Base-by-base conservation (phyloP, 805 yeast genomes). In the Starmerella scarabaei region DNA sequence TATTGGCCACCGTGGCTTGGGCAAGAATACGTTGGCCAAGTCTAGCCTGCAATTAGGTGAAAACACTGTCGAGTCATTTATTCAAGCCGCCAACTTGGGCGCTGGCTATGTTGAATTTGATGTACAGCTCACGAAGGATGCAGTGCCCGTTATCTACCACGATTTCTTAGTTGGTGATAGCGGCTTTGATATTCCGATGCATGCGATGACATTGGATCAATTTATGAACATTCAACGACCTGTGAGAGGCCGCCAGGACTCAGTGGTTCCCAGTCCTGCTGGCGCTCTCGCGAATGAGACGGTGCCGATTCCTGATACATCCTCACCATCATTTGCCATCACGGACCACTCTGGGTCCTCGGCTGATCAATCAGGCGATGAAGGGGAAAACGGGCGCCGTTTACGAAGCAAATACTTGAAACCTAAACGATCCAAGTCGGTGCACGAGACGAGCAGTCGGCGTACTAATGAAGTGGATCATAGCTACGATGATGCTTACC, bases 81-180 rank as follows among this genome's bases (percentile, higher is more conserved):
- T 88, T 55, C 93, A 94, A 11, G 97, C 97, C 0, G 94, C 96
- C 0, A 84, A 93, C 2, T 65, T 88, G 49, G 97, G 97, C 30
- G 97, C 97, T 1, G 79, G 93, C 2, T 88, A 88, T 54, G 96
- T 88, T 38, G 97, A 88, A 61, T 88, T 88, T 57, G 97, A 88
- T 60, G 97, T 88, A 34, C 97, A 88, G 57, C 65, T 88, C 50
- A 88, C 97, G 14, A 84, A 85, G 55, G 97, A 88, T 58, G 67
- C 68, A 48, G 76, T 83, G 9, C 96, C 97, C 2, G 97, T 88
- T 5, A 80, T 88, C 21, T 88, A 88, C 55, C 97, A 88, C 59
- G 97, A 88, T 57, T 88, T 88, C 55, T 58, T 83, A 32, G 95
- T 88, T 36, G 93, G 94, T 2, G 97, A 88, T 55, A 77, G 94